These are phyloP conservation scores for Myxozyma kluyveri DNA, from an alignment of 805 yeast genomes.

Conservation along the genomic window DNA sequence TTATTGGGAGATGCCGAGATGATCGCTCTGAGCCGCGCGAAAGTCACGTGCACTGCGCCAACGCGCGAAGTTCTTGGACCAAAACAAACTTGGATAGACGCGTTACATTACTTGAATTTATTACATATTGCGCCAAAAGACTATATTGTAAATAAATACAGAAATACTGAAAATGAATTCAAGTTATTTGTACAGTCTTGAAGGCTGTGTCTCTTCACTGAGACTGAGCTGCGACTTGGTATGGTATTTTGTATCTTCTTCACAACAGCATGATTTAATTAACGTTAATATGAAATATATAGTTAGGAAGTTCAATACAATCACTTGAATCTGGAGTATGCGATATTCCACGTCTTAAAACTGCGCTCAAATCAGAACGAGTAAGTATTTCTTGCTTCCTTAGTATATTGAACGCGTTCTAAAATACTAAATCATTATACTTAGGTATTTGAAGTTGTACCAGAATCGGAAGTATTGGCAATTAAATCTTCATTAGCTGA, in stretches of 20 bases:
- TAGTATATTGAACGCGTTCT: neutral
- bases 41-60: too few species aligned
- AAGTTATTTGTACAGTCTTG: slow-evolving; percentile 25
- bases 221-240: slow-evolving; percentile 22
- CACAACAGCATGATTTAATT: too few species aligned
- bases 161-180: slow-evolving; percentile 14
- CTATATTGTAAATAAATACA: too few species aligned
- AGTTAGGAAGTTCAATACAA: slow-evolving; percentile 22
- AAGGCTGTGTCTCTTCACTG: slow-evolving; percentile 28
- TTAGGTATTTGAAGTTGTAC: slow-evolving; percentile 35
- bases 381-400: slow-evolving; percentile 2
- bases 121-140: too few species aligned
- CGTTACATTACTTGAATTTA: too few species aligned
- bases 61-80: too few species aligned
- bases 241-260: slow-evolving; percentile 2
- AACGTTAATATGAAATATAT: neutral
- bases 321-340: slow-evolving; percentile 20
- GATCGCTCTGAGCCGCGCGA: too few species aligned
- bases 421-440: neutral
- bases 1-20: too few species aligned
- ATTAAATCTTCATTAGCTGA: slow-evolving; percentile 31
- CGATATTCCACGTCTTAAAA: slow-evolving; percentile 32
- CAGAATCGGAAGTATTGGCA: slow-evolving; percentile 32
- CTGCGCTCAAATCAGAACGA: slow-evolving; percentile 28
- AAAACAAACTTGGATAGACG: too few species aligned